phyloP scores from a whole-genome alignment of 192 early-diverging fungal genomes.

The Podila epicladia region DNA sequence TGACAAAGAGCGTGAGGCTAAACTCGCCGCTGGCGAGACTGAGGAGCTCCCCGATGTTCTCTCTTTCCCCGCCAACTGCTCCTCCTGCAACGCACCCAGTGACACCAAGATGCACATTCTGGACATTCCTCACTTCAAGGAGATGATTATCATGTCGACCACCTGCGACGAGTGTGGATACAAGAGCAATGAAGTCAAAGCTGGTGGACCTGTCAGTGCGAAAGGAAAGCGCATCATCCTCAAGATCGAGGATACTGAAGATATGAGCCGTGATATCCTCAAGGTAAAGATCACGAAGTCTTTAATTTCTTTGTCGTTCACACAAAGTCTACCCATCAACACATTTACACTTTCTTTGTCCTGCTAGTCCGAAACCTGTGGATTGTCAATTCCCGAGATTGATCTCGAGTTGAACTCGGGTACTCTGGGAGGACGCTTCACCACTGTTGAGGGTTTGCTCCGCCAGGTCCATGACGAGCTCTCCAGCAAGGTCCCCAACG shows the following conservation, averaged over 20 bases:
- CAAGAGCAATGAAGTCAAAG: constrained; percentile 97
- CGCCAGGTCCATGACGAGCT: constrained; percentile 91
- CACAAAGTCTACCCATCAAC: neutral
- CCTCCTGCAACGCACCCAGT: constrained; percentile 76
- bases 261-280: constrained; percentile 91
- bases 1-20: constrained; percentile 22
- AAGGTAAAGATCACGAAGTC: constrained; percentile 61
- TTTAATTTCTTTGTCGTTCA: neutral
- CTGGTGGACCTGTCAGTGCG: constrained; percentile 85
- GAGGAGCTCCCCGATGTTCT: constrained; percentile 78
- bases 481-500: constrained; percentile 67
- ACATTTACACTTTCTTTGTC: neutral
- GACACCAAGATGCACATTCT: constrained; percentile 93
- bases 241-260: constrained; percentile 83
- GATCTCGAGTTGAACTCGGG: constrained; percentile 86
- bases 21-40: constrained; percentile 30
- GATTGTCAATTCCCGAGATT: constrained; percentile 89
- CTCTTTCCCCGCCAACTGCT: constrained; percentile 88
- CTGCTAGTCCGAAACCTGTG: constrained; percentile 86
- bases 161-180: constrained; percentile 92
- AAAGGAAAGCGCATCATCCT: constrained; percentile 86
- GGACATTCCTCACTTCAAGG: constrained; percentile 95
- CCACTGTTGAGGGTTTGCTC: constrained; percentile 93
- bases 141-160: constrained; percentile 96
- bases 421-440: constrained; percentile 95